Conservation (phyloP, 2,329 filamentous ascomycete genomes). For the Penicillium sp. region DNA sequence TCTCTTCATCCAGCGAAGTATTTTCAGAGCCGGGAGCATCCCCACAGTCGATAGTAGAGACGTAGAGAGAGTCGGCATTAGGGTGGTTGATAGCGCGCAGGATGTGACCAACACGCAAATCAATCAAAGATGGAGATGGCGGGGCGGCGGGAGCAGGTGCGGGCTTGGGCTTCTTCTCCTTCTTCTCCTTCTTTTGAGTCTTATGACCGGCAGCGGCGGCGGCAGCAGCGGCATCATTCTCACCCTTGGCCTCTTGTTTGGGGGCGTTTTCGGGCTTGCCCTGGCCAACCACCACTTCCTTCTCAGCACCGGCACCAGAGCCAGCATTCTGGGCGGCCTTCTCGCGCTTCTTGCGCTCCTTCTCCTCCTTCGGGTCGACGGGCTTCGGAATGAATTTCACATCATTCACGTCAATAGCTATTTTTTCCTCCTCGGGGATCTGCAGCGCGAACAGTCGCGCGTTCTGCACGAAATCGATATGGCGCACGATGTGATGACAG, state of each 20-base stretch:
- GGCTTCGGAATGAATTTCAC: conserved; percentile 83
- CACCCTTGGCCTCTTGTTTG: conserved; percentile 45
- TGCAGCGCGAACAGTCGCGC: conserved; percentile 63
- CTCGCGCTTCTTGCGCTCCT: conserved; percentile 94
- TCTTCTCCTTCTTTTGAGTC: conserved; percentile 59
- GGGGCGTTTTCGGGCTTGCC: conserved; percentile 40
- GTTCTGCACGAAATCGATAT: conserved; percentile 93
- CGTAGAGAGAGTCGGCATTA: conserved; percentile 91
- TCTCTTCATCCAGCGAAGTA: conserved; percentile 69
- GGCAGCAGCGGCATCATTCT: conserved; percentile 41
- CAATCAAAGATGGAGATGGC: conserved; percentile 78
- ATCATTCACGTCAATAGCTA: conserved; percentile 70
- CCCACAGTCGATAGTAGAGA: conserved; percentile 91
- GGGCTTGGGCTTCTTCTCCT: conserved; percentile 85
- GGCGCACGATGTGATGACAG: conserved; percentile 83
- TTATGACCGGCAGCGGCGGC: conserved; percentile 42
- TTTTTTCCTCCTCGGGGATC: conserved; percentile 65
- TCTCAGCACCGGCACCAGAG: conserved; percentile 22
- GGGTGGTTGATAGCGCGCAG: conserved; percentile 93
- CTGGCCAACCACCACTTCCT: conserved; percentile 37
- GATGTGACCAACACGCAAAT: conserved; percentile 94
- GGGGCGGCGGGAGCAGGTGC: conserved; percentile 64
- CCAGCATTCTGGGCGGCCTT: conserved; percentile 52
- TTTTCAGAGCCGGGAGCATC: conserved; percentile 81
- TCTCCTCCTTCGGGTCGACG: conserved; percentile 87